Percentiles rank a stretch among this genome's conserved stretches.
Evolutionary conservation across 805 yeast species (phyloP).

Genomic region (Ogataea allantospora): DNA sequence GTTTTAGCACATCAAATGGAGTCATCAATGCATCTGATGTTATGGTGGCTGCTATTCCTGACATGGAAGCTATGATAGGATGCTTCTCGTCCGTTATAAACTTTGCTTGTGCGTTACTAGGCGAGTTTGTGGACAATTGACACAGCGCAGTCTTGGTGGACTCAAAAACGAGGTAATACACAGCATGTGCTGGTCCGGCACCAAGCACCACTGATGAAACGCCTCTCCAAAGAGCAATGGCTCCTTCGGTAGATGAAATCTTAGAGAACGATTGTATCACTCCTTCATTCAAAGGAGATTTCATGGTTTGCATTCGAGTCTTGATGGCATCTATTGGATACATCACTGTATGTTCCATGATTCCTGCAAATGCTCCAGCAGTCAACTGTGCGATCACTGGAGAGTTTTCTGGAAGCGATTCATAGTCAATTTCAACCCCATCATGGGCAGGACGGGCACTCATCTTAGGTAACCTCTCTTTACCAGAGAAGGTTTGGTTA

Average conservation of each 20-base stretch:
- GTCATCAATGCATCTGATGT: constrained; percentile 95
- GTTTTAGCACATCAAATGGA: constrained; percentile 94
- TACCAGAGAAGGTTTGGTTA: constrained; percentile 3
- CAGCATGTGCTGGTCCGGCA: constrained; percentile 99
- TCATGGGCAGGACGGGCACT: constrained; percentile 22
- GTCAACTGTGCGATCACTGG: constrained; percentile 75
- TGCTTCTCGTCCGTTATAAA: constrained; percentile 64
- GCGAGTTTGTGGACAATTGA: constrained; percentile 29
- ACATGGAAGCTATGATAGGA: constrained; percentile 78
- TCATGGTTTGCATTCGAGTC: constrained; percentile 82
- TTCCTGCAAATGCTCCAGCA: constrained; percentile 99
- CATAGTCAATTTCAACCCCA: constrained; percentile 71
- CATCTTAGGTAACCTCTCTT: constrained; percentile 2
- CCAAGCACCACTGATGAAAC: constrained; percentile 88
- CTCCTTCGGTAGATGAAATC: constrained; percentile 87
- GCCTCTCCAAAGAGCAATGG: constrained; percentile 88
- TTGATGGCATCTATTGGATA: constrained; percentile 95
- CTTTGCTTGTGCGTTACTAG: constrained; percentile 26
- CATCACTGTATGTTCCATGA: constrained; percentile 97
- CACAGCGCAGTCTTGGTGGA: constrained; percentile 61
- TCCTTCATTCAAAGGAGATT: constrained; percentile 34
- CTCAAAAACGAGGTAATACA: constrained; percentile 93
- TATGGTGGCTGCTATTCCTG: constrained; percentile 91
- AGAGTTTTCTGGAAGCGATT: constrained; percentile 84
- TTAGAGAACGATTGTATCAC: constrained; percentile 67